Percentiles rank a stretch among this genome's conserved stretches.
Evolutionary conservation across 805 yeast species (phyloP).

Genomic region (Starmerella geochares): DNA sequence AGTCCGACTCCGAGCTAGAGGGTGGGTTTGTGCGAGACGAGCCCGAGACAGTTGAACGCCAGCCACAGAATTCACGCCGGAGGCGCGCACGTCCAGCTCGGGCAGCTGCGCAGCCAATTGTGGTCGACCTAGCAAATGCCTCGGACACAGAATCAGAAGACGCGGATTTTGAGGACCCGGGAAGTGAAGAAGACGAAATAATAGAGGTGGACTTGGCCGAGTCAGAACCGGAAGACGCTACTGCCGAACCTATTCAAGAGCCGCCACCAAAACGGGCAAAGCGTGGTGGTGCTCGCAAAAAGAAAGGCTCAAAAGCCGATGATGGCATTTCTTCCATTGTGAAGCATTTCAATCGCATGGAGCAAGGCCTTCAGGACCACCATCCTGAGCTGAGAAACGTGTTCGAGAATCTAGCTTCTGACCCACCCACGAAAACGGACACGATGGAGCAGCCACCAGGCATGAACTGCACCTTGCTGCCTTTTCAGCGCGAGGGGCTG

Average conservation of each 20-base stretch:
- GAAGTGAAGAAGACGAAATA: not conserved
- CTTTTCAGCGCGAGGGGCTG: conserved; percentile 89
- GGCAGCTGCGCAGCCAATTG: conserved; percentile 2
- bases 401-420: conserved; percentile 51
- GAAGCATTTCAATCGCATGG: conserved; percentile 43
- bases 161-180: not conserved
- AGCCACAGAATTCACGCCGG: not conserved
- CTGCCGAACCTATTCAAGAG: not conserved
- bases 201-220: conserved; percentile 1
- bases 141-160: conserved; percentile 1
- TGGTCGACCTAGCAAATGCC: not conserved
- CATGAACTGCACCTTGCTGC: conserved; percentile 62
- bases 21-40: conserved; percentile 11
- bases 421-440: conserved; percentile 34
- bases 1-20: conserved; percentile 5
- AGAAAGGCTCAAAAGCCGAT: conserved; percentile 9
- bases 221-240: not conserved
- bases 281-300: conserved; percentile 1
- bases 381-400: conserved; percentile 73
- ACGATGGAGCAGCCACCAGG: conserved; percentile 57
- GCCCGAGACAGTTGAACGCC: not conserved
- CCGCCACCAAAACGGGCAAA: conserved; percentile 5
- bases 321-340: conserved; percentile 18
- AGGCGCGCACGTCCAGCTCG: conserved; percentile 1
- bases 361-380: conserved; percentile 53